phyloP scores from a whole-genome alignment of 75 land plant genomes.

The Selaginella tamariscina region DNA sequence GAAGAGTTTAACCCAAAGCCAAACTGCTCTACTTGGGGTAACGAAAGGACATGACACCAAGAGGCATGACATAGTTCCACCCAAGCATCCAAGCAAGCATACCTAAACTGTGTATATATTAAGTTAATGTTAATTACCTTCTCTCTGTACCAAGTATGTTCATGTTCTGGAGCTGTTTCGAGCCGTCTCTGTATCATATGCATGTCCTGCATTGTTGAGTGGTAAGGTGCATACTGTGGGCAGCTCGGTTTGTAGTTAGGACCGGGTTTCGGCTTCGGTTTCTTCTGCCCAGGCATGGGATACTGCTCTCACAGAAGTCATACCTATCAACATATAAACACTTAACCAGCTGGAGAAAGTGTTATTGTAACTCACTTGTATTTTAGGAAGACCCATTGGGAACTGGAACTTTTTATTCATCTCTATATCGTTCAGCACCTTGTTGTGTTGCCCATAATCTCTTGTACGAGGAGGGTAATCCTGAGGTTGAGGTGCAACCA shows the following conservation, averaged over 20 bases:
- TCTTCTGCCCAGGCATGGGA: background rate
- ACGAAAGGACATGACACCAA: background rate
- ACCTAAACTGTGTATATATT: background rate
- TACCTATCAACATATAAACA: background rate
- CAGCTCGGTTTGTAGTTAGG: background rate
- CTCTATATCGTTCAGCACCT: background rate
- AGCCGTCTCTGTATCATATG: background rate
- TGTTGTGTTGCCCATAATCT: background rate
- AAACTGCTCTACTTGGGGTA: too few species aligned
- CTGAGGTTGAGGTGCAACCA: background rate
- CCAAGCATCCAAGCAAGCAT: background rate
- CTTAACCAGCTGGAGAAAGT: background rate
- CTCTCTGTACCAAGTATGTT: background rate
- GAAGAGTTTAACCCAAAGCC: too few species aligned
- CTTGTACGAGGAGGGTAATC: background rate
- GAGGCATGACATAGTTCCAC: background rate
- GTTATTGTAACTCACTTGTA: background rate
- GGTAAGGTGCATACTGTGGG: background rate
- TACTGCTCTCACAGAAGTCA: background rate
- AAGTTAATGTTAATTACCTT: too few species aligned
- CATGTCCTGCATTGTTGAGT: background rate
- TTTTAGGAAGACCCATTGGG: background rate
- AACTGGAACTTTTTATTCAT: background rate
- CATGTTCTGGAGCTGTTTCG: background rate
- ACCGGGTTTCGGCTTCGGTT: background rate